Percentiles rank a stretch among this genome's conserved stretches.
Conservation (phyloP, 345 rosid genomes). For the Pistacia vera region DNA sequence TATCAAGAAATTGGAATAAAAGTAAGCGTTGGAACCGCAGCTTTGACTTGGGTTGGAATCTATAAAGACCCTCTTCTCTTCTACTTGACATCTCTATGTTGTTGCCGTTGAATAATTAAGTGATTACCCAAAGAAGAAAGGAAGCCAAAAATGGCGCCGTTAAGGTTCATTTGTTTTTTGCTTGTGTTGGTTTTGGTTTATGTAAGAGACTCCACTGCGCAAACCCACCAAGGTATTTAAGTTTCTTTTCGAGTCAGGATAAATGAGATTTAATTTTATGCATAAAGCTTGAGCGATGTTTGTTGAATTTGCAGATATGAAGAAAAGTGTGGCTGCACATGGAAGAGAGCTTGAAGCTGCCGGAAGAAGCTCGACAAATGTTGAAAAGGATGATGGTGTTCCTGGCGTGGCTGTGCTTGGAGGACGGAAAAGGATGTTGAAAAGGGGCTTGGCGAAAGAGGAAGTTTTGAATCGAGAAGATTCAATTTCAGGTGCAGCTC, state of each 20-base stretch:
- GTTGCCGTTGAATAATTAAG: constrained; percentile 10
- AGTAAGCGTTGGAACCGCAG: constrained; percentile 27
- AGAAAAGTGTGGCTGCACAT: background rate
- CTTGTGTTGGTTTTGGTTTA: constrained; percentile 33
- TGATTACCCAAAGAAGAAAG: constrained; percentile 15
- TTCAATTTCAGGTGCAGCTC: constrained; percentile 32
- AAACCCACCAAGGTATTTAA: constrained; percentile 26
- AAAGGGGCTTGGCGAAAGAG: constrained; percentile 13
- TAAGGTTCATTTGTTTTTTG: constrained; percentile 27
- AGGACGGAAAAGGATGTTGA: constrained; percentile 31
- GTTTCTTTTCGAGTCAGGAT: background rate
- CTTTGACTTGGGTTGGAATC: constrained; percentile 39
- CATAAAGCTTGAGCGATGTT: background rate
- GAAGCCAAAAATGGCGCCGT: constrained; percentile 29
- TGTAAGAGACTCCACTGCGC: constrained; percentile 19
- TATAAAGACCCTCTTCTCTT: constrained; percentile 35
- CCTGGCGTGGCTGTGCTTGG: constrained; percentile 11
- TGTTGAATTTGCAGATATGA: constrained; percentile 22
- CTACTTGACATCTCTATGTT: constrained; percentile 22
- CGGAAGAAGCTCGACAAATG: background rate
- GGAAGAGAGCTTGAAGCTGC: background rate
- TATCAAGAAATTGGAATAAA: background rate
- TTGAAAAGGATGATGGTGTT: constrained; percentile 15
- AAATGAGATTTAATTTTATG: background rate
- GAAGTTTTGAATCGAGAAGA: constrained; percentile 13